These are phyloP conservation scores for Cydonia oblonga DNA, from an alignment of 331 rosid species.

Conservation along the genomic window DNA sequence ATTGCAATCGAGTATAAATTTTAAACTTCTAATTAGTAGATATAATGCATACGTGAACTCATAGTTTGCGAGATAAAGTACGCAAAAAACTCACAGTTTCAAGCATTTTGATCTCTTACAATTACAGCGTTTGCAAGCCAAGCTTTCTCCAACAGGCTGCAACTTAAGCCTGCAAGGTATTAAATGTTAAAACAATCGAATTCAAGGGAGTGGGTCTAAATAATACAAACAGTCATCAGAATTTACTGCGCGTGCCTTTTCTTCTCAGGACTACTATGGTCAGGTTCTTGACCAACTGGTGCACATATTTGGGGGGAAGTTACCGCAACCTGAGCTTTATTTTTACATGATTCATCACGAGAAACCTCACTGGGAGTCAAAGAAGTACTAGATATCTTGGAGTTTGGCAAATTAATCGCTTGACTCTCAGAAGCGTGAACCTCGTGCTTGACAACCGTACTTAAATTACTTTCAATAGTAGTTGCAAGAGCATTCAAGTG, in stretches of 20 bases:
- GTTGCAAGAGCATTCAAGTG: slow-evolving; percentile 18
- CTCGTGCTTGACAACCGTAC: not conserved
- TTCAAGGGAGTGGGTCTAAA: no score
- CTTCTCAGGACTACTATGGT: slow-evolving; percentile 9
- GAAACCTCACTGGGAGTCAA: not conserved
- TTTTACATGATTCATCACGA: not conserved
- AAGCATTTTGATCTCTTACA: slow-evolving; percentile 23
- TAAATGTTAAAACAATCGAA: not conserved
- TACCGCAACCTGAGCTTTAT: not conserved
- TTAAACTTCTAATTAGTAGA: not conserved
- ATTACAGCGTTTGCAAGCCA: slow-evolving; percentile 24
- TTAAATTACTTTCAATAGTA: not conserved
- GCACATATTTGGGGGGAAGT: not conserved
- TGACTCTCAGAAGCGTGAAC: not conserved
- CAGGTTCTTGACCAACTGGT: slow-evolving; percentile 4
- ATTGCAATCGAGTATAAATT: not conserved
- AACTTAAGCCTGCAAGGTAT: slow-evolving; percentile 8
- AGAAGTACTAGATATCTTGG: not conserved
- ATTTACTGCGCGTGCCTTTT: slow-evolving; percentile 6
- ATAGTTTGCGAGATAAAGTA: not conserved
- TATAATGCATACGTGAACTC: not conserved
- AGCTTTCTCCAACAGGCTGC: slow-evolving; percentile 12
- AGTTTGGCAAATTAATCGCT: not conserved
- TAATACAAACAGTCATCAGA: not conserved
- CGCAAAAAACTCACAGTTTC: slow-evolving; percentile 19